Conservation (phyloP, 805 yeast species). For the Sugiyamaella marilandica region DNA sequence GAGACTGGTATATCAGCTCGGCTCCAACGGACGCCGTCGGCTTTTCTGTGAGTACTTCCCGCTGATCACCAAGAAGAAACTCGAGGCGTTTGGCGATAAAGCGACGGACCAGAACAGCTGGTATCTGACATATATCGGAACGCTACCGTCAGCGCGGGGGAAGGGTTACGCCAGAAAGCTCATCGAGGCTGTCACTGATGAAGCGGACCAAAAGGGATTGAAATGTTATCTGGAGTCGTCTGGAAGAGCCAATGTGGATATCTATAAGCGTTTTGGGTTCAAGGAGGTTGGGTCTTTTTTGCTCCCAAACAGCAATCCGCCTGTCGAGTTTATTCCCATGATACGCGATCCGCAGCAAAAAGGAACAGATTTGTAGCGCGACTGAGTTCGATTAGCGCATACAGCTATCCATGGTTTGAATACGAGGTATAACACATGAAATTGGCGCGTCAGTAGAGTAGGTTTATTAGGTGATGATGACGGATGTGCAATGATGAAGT, state of each 20-base stretch:
- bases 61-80: conserved; percentile 41
- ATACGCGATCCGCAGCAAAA: conserved; percentile 24
- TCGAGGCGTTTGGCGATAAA: conserved; percentile 40
- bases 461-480: no score
- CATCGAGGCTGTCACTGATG: conserved; percentile 46
- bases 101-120: conserved; percentile 38
- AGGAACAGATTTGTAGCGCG: no score
- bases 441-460: no score
- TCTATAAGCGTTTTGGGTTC: conserved; percentile 53
- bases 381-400: no score
- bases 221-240: conserved; percentile 53
- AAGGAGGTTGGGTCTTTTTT: conserved; percentile 13
- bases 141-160: conserved; percentile 54
- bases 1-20: conserved; percentile 37
- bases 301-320: conserved; percentile 7
- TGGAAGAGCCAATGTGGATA: conserved; percentile 47
- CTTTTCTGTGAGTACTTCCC: conserved; percentile 49
- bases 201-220: conserved; percentile 34
- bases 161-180: conserved; percentile 52
- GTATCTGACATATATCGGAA: conserved; percentile 58
- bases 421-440: no score
- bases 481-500: no score
- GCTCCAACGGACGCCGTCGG: conserved; percentile 43
- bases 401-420: no score
- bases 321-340: conserved; percentile 16